Base-by-base conservation (phyloP, 768 basidiomycete species). In the Macrolepiota fuliginosa region DNA sequence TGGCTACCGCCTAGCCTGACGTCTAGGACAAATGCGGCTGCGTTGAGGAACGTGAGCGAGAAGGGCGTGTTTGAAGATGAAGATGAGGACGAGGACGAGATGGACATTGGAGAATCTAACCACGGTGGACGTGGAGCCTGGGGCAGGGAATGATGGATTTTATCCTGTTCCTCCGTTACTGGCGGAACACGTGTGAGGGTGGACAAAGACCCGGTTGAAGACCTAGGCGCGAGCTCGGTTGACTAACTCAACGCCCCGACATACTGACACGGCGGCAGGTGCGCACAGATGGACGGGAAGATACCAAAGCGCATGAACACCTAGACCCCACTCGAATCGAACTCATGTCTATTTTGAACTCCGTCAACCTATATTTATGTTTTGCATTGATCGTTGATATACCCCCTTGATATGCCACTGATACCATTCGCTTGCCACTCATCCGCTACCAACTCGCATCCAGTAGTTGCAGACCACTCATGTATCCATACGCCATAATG, bases 1-100 rank as follows among this genome's bases (percentile, higher is more conserved):
- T 81, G 79, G 79, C 73, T 80, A 71, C 78, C 78, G 6, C 75
- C 72, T 5, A 79, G 76, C 61, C 68, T 78, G 40, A 66, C 68
- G 15, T 65, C 70, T 0, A 65, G 72, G 39, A 69, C 66, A 10
- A 76, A 75, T 37, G 70, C 68, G 6, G 60, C 63, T 25, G 56
- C 42, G 9, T 65, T 74, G 10, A 64, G 62, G 24, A 63, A 72
- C 1, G 55, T 73, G 6, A 46, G 46, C 5, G 64, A 65, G 17
- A 56, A 58, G n/a, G 36, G 19, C 7, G 61, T 35, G 5, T 47
- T 29, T 27, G 64, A 65, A 27, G 61, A 65, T 4, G 57, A 54
- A 17, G 54, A 36, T 37, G 53, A 37, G 2, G 53, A 54, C 19
- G 53, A 39, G 37, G 19, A 25, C 1, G 12, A 22, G 42, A 19